Conservation (phyloP, 768 basidiomycete species). For the Cytidiella melzeri region DNA sequence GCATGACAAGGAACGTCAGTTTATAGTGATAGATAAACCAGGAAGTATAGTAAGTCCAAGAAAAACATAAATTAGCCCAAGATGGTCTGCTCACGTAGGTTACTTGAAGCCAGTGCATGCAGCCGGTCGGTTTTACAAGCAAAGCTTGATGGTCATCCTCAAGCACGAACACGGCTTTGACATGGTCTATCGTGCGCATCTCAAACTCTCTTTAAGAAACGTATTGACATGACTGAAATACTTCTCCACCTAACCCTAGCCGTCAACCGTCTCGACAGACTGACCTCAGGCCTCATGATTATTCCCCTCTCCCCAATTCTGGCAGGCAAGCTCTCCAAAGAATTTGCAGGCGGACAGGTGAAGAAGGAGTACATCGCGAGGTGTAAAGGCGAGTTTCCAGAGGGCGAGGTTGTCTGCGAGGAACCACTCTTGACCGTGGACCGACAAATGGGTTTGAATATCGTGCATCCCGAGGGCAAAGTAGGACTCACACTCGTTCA, state of each 20-base stretch:
- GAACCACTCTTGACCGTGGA: conserved; percentile 88
- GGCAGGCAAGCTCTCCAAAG: conserved; percentile 65
- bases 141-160: conserved; percentile 84
- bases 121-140: conserved; percentile 83
- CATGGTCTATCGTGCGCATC: conserved; percentile 73
- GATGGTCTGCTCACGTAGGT: conserved; percentile 3
- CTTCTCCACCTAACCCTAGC: no score
- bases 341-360: conserved; percentile 79
- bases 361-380: conserved; percentile 92
- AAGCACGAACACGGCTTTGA: conserved; percentile 76
- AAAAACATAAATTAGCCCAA: conserved; percentile 6
- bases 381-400: conserved; percentile 79
- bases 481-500: conserved; percentile 31
- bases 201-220: no score
- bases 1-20: conserved; percentile 71
- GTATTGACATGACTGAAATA: no score
- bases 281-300: conserved; percentile 96
- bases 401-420: conserved; percentile 79
- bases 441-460: conserved; percentile 93
- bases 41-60: conserved; percentile 80
- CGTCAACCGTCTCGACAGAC: conserved; percentile 87
- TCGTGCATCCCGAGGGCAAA: conserved; percentile 94
- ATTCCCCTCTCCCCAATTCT: conserved; percentile 67
- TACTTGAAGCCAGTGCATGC: conserved; percentile 78
- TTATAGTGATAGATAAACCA: conserved; percentile 94